Conservation (phyloP, 805 yeast genomes). For the Limtongia smithiae region DNA sequence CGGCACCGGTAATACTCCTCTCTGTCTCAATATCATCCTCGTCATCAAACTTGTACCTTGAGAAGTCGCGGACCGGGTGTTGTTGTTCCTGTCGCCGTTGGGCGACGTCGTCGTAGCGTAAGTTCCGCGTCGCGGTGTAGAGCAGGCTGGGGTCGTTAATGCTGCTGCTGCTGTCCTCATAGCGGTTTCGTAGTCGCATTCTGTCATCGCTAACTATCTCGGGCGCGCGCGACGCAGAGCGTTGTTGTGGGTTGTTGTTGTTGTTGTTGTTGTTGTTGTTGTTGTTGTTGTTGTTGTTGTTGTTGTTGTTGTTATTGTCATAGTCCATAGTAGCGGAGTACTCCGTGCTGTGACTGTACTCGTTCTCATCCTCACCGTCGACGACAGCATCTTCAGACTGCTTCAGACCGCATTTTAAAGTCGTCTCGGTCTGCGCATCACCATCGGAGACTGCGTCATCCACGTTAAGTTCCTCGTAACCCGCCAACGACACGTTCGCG, state of each 20-base stretch:
- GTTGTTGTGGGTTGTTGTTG: too few species aligned
- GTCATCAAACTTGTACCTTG: conserved; percentile 9
- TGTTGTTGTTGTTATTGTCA: conserved; percentile 6
- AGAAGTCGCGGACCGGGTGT: conserved; percentile 1
- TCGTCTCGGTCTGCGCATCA: too few species aligned
- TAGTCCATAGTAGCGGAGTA: conserved; percentile 18
- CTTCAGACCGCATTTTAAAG: too few species aligned
- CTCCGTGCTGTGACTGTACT: conserved; percentile 7
- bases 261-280: conserved; percentile 2
- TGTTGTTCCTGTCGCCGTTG: background rate
- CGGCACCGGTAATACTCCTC: conserved; percentile 13
- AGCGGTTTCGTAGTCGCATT: too few species aligned
- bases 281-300: background rate
- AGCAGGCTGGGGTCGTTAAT: background rate
- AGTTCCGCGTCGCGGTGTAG: background rate
- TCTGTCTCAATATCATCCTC: conserved; percentile 21
- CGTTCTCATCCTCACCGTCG: too few species aligned
- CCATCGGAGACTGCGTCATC: conserved; percentile 4
- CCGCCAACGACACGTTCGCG: conserved; percentile 59
- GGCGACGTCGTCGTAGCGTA: background rate
- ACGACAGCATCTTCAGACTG: too few species aligned
- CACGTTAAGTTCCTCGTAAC: conserved; percentile 44
- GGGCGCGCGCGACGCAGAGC: too few species aligned
- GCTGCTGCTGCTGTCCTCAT: conserved; percentile 7
- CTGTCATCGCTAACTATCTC: too few species aligned